Evolutionary conservation across 208 protist genomes (phyloP), one percentile per base, ranked within the genome.

Genomic region (Leishmania braziliensis): DNA sequence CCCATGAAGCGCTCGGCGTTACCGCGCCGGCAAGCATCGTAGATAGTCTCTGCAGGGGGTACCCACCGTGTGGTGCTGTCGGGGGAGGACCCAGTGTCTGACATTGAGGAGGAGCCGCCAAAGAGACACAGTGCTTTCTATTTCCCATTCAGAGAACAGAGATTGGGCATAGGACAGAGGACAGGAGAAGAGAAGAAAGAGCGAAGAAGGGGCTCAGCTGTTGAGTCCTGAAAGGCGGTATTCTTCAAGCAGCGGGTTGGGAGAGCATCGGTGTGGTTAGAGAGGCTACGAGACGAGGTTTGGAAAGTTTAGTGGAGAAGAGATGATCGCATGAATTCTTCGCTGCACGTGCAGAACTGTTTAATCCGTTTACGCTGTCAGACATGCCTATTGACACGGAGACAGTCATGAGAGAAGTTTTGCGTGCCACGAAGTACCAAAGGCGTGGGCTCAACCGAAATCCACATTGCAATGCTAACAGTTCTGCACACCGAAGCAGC

Each of bases 21-120:
- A 9, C 88, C 88, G 16, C 78, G 63, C 8, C 91, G 86, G 78
- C 92, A 96, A 1, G 93, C 90, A n/a, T 96, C 90, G 71, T 91
- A 98, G 68, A 98, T 95, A 6, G 88, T 95, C 75, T 88, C 84
- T 20, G 79, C 68, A 12, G 80, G 76, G 16, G 70, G 0, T 39
- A 80, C 66, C 9, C 72, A 54, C 75, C 75, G 63, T 18, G 54
- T 36, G 20, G 56, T 33, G 26, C 39, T 26, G 33, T n/a, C 56
- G 46, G 29, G 72, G 29, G 48, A n/a, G 18, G 50, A 54, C 3
- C 16, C 16, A 26, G 72, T 76, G 51, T 14, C 26, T 36, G 72
- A 63, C 72, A 76, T 76, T 33, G 23, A 48, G 18, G 33, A 16
- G 26, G 20, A 12, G 23, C 23, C 3, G 20, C 23, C 14, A 16